Evolutionary conservation across 1,284 basidiomycete genomes (phyloP).

Genomic region (Trametes versicolor): DNA sequence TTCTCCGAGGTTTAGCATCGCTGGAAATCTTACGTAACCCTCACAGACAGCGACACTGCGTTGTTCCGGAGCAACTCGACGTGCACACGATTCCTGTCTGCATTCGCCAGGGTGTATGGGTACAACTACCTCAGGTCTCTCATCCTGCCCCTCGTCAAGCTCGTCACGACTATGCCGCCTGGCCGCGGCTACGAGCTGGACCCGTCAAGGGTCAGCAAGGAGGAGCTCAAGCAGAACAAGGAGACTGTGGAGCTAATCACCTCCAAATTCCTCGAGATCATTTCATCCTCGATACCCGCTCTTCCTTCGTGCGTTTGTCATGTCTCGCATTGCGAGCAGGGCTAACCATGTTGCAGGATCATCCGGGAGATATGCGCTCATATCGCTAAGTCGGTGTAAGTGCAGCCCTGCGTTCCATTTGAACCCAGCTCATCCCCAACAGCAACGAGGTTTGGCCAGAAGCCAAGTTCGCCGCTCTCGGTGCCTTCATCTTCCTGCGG

Average conservation of each 20-base stretch:
- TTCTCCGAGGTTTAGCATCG: too few relatives aligned
- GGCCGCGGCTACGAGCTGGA: slow-evolving; percentile 86
- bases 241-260: slow-evolving; percentile 81
- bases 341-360: slow-evolving; percentile 59
- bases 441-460: slow-evolving; percentile 82
- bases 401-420: slow-evolving; percentile 30
- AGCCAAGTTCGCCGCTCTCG: slow-evolving; percentile 86
- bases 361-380: slow-evolving; percentile 90
- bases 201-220: slow-evolving; percentile 66
- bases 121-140: slow-evolving; percentile 88
- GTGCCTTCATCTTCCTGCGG: slow-evolving; percentile 92
- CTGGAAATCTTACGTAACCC: slow-evolving; percentile 2
- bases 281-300: slow-evolving; percentile 74
- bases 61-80: slow-evolving; percentile 90
- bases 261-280: slow-evolving; percentile 79
- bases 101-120: slow-evolving; percentile 87
- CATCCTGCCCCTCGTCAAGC: slow-evolving; percentile 79
- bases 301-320: slow-evolving; percentile 74
- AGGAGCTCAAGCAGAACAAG: slow-evolving; percentile 76
- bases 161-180: slow-evolving; percentile 76
- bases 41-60: slow-evolving; percentile 76
- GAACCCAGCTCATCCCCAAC: neutral
- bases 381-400: slow-evolving; percentile 85
- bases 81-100: slow-evolving; percentile 84
- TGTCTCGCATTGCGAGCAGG: neutral